These are phyloP conservation scores for Colletotrichum viniferum DNA, from an alignment of 2,329 filamentous ascomycete genomes.

Conservation along the genomic window DNA sequence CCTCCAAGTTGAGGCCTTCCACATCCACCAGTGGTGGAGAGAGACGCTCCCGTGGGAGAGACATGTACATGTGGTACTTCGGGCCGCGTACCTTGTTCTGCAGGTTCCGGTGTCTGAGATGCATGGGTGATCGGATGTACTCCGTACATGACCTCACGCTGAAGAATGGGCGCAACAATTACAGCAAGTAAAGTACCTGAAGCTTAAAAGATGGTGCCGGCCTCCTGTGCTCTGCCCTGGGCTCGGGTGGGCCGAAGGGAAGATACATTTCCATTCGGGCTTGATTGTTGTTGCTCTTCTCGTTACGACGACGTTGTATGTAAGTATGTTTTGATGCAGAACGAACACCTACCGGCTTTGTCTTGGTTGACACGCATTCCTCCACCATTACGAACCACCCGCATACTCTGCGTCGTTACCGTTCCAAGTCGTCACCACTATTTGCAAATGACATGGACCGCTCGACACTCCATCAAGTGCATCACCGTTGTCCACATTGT, in stretches of 20 bases:
- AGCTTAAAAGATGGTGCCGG: neutral
- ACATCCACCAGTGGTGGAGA: neutral
- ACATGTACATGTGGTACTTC: neutral
- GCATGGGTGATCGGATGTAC: conserved; percentile 15
- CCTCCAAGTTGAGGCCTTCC: neutral
- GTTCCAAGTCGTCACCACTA: neutral
- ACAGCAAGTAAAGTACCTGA: neutral
- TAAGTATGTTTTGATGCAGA: neutral
- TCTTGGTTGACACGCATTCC: neutral
- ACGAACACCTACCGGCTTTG: neutral
- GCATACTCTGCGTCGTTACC: neutral
- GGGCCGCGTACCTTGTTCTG: conserved; percentile 3
- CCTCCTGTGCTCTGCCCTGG: neutral
- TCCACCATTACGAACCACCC: conserved; percentile 9
- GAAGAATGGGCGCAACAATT: conserved; percentile 11
- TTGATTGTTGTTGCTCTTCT: neutral
- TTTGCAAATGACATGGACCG: neutral
- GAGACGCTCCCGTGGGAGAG: neutral
- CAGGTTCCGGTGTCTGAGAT: conserved; percentile 10
- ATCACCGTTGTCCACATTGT: neutral
- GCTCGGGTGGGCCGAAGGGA: neutral
- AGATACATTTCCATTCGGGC: neutral
- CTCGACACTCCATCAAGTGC: neutral
- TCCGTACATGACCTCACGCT: conserved; percentile 15
- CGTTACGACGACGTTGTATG: neutral